Evolutionary conservation across 2,329 filamentous ascomycete species (phyloP), one percentile per base, ranked within the genome.

Genomic region (Sarocladium brachiariae): DNA sequence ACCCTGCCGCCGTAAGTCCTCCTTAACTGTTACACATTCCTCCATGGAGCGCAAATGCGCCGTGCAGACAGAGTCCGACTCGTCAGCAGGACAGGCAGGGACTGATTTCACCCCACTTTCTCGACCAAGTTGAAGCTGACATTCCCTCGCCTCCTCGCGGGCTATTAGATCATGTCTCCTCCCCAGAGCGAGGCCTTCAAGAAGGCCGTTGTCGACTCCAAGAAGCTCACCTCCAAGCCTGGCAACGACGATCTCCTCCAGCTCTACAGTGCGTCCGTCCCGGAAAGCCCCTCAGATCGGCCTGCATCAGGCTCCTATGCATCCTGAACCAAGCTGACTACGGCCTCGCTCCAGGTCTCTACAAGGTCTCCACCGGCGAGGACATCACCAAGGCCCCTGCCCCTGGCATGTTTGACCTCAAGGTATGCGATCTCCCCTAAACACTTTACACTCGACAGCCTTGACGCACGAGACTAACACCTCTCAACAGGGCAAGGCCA

Each of bases 341-440:
- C n/a, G 7, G 4, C 5, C 19, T 18, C 34, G 35, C 9, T 49
- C 43, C 55, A 83, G 80, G 63, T 58, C 73, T 83, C 52, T 84
- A 68, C 75, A 84, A 83, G 70, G 66, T 80, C 55, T 73, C 67
- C 53, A 75, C 63, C 52, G 76, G 71, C 61, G 80, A 83, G 64
- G 76, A 84, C 63, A 71, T 83, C 61, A 55, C 63, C 56, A 67
- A 64, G 56, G 83, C 84, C 58, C 57, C 76, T 51, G 66, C 70
- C 56, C 84, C 84, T 25, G 82, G 85, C 70, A 78, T 82, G 71
- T 87, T 89, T 63, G 81, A 89, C 67, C 62, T 89, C 54, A 83
- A 83, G 75, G 83, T 82, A 59, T 58, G 57, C 50, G 33, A 21
- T 38, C 30, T n/a, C n/a, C n/a, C n/a, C n/a, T n/a, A n/a, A n/a